Percentiles rank a stretch among this genome's conserved stretches.
Conservation (phyloP, 441 rosid species). For the Pelargonium myrrhifolium region DNA sequence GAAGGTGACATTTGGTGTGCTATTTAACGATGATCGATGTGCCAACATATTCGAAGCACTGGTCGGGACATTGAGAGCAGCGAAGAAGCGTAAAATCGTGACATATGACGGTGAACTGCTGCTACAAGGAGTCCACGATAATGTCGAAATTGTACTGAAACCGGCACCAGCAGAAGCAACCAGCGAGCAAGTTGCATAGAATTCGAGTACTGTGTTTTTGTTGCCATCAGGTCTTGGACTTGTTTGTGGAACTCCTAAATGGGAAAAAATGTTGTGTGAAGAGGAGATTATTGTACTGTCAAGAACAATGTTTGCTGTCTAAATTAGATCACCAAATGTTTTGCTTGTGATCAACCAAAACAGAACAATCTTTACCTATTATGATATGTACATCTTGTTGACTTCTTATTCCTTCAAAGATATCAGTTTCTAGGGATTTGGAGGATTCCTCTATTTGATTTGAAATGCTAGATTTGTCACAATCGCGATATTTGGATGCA, state of each 20-base stretch:
- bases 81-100: constrained; percentile 76
- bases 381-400: neutral
- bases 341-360: neutral
- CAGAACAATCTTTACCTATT: neutral
- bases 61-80: constrained; percentile 87
- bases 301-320: neutral
- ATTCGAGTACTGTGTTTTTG: too few species aligned
- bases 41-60: constrained; percentile 88
- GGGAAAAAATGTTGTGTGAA: neutral
- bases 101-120: constrained; percentile 67
- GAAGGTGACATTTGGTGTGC: constrained; percentile 78
- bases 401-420: too few species aligned
- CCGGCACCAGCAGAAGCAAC: constrained; percentile 32
- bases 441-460: too few species aligned
- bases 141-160: constrained; percentile 65
- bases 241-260: too few species aligned
- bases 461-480: too few species aligned
- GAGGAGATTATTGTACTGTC: neutral
- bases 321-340: neutral
- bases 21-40: constrained; percentile 76
- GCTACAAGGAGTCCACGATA: constrained; percentile 89
- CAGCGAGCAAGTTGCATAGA: neutral
- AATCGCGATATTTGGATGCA: too few species aligned
- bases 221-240: too few species aligned
- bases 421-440: too few species aligned